Evolutionary conservation across 2,329 filamentous ascomycete species (phyloP), one percentile per base, ranked within the genome.

Genomic region (Curvularia lunata): DNA sequence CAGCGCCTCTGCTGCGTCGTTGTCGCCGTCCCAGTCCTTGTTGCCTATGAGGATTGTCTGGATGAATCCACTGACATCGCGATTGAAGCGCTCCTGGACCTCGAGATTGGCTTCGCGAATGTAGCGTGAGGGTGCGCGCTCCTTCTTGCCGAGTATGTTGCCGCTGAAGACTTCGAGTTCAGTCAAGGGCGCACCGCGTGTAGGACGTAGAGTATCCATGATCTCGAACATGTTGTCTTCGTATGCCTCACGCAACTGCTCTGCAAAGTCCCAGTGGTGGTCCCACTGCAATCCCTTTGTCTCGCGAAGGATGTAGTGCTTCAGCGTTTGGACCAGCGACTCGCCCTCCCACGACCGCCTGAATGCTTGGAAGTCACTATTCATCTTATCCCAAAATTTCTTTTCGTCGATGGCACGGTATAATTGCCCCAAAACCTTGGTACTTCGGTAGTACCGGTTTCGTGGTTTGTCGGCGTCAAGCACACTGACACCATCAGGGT

Each of bases 371-470:
- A 65, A 67, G 5, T 65, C 59, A 19, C 55, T 52, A 32, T 72
- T 66, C 65, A 75, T 69, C 30, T 58, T 57, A 3, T 61, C 47
- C 41, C 74, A 88, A 42, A 93, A 89, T 51, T 83, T 82, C 45
- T 82, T 81, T 73, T 95, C 91, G 64, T 96, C 86, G 10, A 96
- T 87, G 0, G 82, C 84, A 1, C 90, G 85, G 70, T 90, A 95
- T 0, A 96, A 79, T 4, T 82, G 75, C 0, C 91, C 91, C 0
- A 95, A 82, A 0, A 89, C 80, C 63, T 91, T 91, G 0, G 85
- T 65, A 1, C 88, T 92, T 30, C 75, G 76, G 71, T 95, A 93
- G 69, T 87, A 94, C 3, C 76, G 74, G 25, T 82, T 79, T 18
- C 56, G 41, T 5, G 40, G 41, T 32, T 79, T 76, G 1, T 78